Evolutionary conservation across 2,329 filamentous ascomycete genomes (phyloP).

Genomic region (Arthroderma sp.): DNA sequence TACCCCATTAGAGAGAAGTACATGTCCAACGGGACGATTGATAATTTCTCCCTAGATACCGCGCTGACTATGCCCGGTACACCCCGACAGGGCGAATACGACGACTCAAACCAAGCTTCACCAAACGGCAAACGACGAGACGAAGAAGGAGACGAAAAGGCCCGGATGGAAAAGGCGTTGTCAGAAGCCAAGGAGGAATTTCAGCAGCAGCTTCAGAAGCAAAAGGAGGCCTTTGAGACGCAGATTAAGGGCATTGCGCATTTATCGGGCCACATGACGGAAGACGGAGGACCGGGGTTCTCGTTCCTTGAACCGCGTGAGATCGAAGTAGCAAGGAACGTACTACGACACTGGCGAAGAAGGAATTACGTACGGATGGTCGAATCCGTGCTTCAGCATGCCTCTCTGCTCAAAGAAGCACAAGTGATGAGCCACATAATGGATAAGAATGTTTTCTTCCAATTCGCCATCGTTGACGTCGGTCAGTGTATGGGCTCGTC

Average conservation of each 20-base stretch:
- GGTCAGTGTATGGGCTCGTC: conserved; percentile 85
- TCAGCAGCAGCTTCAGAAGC: conserved; percentile 69
- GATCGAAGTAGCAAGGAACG: conserved; percentile 54
- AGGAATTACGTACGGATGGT: conserved; percentile 89
- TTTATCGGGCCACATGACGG: conserved; percentile 32
- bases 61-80: conserved; percentile 89
- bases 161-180: conserved; percentile 71
- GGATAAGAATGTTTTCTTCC: conserved; percentile 83
- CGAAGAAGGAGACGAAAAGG: conserved; percentile 66
- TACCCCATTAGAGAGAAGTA: conserved; percentile 89
- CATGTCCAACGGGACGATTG: conserved; percentile 82
- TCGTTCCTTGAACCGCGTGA: conserved; percentile 57
- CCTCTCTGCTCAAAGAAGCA: conserved; percentile 79
- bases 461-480: conserved; percentile 81
- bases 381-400: conserved; percentile 78
- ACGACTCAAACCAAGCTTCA: conserved; percentile 61
- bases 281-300: conserved; percentile 19
- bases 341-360: conserved; percentile 63
- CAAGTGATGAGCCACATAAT: conserved; percentile 97
- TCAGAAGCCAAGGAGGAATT: conserved; percentile 73
- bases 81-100: conserved; percentile 60
- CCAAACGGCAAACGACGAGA: conserved; percentile 31
- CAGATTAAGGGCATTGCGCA: conserved; percentile 64
- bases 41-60: conserved; percentile 93
- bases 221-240: conserved; percentile 72